These are phyloP conservation scores for Metarhizium sp. DNA, from an alignment of 2,329 filamentous ascomycete genomes.

Conservation along the genomic window DNA sequence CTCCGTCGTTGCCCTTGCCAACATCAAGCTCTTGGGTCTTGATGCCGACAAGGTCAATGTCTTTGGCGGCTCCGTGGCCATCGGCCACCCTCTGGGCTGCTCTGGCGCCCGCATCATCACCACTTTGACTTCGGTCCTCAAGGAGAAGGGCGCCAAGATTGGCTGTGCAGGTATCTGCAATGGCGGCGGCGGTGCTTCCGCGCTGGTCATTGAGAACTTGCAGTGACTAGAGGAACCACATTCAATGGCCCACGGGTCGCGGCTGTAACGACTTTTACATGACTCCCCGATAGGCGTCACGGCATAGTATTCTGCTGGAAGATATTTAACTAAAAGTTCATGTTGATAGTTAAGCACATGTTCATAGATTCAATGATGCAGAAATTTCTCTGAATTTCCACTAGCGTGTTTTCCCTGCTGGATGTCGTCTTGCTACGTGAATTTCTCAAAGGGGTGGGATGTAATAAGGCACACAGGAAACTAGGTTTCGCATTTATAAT, in stretches of 20 bases:
- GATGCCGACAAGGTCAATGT: conserved; percentile 85
- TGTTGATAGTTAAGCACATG: not conserved
- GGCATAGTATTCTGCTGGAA: not conserved
- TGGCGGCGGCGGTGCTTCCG: conserved; percentile 90
- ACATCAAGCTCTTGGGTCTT: conserved; percentile 83
- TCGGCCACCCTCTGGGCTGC: conserved; percentile 89
- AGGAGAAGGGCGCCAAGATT: conserved; percentile 86
- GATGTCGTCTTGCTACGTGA: too few species aligned
- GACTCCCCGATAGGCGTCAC: not conserved
- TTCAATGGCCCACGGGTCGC: not conserved
- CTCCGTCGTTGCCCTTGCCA: conserved; percentile 90
- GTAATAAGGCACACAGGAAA: too few species aligned
- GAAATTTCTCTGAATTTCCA: not conserved
- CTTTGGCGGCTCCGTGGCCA: conserved; percentile 88
- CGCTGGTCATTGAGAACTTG: conserved; percentile 76
- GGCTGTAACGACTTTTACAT: conserved; percentile 7
- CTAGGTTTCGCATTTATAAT: too few species aligned
- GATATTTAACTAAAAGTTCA: not conserved
- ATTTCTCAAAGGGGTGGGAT: too few species aligned
- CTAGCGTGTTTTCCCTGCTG: not conserved
- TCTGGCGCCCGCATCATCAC: conserved; percentile 90
- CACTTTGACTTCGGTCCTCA: conserved; percentile 80
- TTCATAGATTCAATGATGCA: not conserved
- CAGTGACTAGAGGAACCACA: conserved; percentile 40
- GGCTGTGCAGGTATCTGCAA: conserved; percentile 96